Percentiles rank a stretch among this genome's conserved stretches.
Evolutionary conservation across 345 rosid species (phyloP).

Genomic region (Punica granatum): DNA sequence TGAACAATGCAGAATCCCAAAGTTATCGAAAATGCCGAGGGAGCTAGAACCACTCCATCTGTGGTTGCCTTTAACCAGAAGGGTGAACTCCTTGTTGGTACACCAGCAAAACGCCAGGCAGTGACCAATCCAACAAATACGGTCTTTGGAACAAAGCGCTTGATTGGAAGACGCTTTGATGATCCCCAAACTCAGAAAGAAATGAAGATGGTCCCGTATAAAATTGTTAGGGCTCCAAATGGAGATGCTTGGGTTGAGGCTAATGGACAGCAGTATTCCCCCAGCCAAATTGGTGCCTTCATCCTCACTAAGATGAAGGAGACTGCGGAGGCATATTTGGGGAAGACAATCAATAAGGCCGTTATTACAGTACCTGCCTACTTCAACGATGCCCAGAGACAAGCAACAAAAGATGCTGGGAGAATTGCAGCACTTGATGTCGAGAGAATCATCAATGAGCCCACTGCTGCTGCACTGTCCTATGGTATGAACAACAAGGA

Average conservation of each 20-base stretch:
- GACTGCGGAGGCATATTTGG: conserved; percentile 34
- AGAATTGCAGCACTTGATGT: conserved; percentile 36
- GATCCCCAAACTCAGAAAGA: conserved; percentile 33
- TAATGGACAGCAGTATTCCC: conserved; percentile 28
- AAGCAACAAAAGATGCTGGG: conserved; percentile 42
- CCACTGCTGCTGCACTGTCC: conserved; percentile 40
- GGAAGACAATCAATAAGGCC: conserved; percentile 28
- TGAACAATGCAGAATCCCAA: conserved; percentile 20
- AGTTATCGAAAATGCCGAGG: conserved; percentile 37
- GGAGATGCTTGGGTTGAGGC: conserved; percentile 44
- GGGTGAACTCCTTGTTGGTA: conserved; percentile 30
- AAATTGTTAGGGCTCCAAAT: conserved; percentile 28
- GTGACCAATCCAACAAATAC: conserved; percentile 34
- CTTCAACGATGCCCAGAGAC: conserved; percentile 39
- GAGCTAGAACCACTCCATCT: conserved; percentile 34
- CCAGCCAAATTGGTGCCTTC: conserved; percentile 33
- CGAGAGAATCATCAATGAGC: conserved; percentile 35
- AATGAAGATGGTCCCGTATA: conserved; percentile 32
- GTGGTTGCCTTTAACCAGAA: conserved; percentile 31
- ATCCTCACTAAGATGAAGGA: conserved; percentile 30
- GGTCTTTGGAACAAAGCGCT: conserved; percentile 28
- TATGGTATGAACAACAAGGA: conserved; percentile 39
- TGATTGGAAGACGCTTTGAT: conserved; percentile 31
- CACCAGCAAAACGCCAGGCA: conserved; percentile 38
- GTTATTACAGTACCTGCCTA: conserved; percentile 38